phyloP scores from a whole-genome alignment of 352 stramenopile species.

The Pythium brachiatum region DNA sequence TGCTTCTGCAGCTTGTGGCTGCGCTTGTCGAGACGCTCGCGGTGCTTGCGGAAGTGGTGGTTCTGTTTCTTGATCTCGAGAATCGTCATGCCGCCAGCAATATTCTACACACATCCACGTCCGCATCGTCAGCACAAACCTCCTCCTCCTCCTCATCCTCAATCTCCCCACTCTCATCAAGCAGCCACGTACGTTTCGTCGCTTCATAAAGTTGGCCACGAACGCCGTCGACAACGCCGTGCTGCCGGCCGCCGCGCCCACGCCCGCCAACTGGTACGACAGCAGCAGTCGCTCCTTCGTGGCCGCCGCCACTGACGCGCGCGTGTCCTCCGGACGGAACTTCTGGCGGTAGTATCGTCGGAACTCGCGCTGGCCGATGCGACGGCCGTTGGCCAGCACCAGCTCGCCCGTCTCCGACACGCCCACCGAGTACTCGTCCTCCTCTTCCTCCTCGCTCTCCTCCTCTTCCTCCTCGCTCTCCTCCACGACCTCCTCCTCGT shows the following conservation, averaged over 20 bases:
- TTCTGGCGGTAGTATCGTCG: conserved; percentile 89
- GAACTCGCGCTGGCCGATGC: conserved; percentile 88
- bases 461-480: conserved; percentile 44
- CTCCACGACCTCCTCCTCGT: conserved; percentile 72
- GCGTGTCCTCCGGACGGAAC: conserved; percentile 77
- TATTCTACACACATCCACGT: conserved; percentile 43
- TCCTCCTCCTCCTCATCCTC: background rate
- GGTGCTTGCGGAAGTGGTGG: conserved; percentile 78
- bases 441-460: conserved; percentile 41
- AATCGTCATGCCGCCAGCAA: conserved; percentile 72
- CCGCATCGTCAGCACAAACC: conserved; percentile 2
- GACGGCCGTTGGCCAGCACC: conserved; percentile 77
- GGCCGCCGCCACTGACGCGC: conserved; percentile 70
- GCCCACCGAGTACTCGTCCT: conserved; percentile 56
- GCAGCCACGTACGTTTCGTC: conserved; percentile 53
- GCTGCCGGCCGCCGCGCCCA: conserved; percentile 55
- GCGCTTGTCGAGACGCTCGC: conserved; percentile 71
- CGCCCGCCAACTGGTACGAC: conserved; percentile 66
- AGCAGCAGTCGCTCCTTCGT: conserved; percentile 80
- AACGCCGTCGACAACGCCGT: conserved; percentile 76
- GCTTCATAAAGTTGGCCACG: conserved; percentile 76
- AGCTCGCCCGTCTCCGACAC: conserved; percentile 90
- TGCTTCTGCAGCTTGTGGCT: conserved; percentile 86
- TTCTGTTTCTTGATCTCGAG: conserved; percentile 62
- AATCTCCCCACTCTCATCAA: background rate